Evolutionary conservation across 2,329 filamentous ascomycete genomes (phyloP).

Genomic region (Scedosporium dehoogii): DNA sequence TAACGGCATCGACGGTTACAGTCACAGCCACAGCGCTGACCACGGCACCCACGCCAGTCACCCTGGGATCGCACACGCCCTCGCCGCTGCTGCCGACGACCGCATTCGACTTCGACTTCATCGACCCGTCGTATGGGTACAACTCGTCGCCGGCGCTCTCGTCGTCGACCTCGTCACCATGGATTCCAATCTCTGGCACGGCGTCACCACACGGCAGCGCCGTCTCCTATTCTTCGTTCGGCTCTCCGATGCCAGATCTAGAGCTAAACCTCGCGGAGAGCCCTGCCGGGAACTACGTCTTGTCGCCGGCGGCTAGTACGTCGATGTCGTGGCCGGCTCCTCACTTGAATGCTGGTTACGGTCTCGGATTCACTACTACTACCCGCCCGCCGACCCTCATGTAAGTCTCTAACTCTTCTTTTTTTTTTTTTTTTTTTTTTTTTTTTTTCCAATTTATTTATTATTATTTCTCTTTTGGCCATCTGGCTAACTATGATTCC

Average conservation of each 20-base stretch:
- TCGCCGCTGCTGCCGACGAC: not conserved
- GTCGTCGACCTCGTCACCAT: conserved; percentile 1
- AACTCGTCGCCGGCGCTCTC: not conserved
- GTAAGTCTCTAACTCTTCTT: not conserved
- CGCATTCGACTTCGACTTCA: not conserved
- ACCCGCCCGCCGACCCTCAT: not conserved
- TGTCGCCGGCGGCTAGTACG: conserved; percentile 4
- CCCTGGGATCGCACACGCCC: too few relatives aligned
- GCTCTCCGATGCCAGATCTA: not conserved
- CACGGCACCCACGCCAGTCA: not conserved
- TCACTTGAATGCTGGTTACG: not conserved
- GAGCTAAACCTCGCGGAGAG: conserved; percentile 2
- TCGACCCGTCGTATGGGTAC: not conserved
- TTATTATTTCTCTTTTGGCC: too few relatives aligned
- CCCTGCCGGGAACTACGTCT: not conserved
- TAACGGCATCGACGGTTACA: not conserved
- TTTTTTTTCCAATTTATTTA: not conserved
- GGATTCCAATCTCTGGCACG: not conserved
- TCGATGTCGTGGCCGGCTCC: not conserved
- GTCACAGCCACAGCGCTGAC: not conserved
- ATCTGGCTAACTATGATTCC: too few relatives aligned
- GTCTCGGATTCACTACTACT: not conserved
- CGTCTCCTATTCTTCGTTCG: conserved; percentile 2
- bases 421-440: not conserved
- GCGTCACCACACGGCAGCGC: conserved; percentile 1